Base-by-base conservation (phyloP, 2,329 filamentous ascomycete genomes). In the Colletotrichum higginsianum region DNA sequence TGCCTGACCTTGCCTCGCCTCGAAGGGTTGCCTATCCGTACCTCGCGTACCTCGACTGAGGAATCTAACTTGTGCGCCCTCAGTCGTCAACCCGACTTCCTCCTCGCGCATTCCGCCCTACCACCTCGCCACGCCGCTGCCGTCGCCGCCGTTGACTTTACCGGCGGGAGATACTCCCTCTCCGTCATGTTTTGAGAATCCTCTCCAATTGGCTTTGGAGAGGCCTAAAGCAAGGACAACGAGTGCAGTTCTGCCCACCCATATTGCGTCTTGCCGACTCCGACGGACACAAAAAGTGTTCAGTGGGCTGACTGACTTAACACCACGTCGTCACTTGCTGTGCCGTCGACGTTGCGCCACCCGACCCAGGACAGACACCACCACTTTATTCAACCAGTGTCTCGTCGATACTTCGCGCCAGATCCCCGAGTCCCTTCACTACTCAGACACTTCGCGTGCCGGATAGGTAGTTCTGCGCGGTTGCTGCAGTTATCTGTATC, bases 181-280 rank as follows among this genome's bases (percentile, higher is more conserved):
- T 72, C 75, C 73, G 79, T 72, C 79, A 81, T 81, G 80, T 78
- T 77, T 78, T 77, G 76, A 66, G 78, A 76, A 79, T 71, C 69
- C 71, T 75, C 75, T 66, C 71, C 74, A 77, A 77, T 76, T 77
- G 76, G 76, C 75, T 77, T 77, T 76, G 78, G 77, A 73, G 77
- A 79, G 77, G 75, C 75, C 67, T 75, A 72, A 69, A 71, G 21
- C 35, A 66, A 65, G 38, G 61, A 42, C 49, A 47, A 42, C 58
- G 40, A 72, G 46, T 49, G 60, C 69, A 30, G 63, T 69, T 64
- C 52, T 61, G 66, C 60, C 47, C 53, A 61, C 55, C 21, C 35
- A 38, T 44, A 15, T 57, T 68, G 58, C n/a, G 49, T 46, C 53
- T 3, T 35, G 53, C 66, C 40, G 46, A 38, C 30, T 38, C 42